A percentile compares a stretch with the other conserved stretches of the same genome.
Conservation (phyloP, 83 land plant genomes). For the Picea mariana region DNA sequence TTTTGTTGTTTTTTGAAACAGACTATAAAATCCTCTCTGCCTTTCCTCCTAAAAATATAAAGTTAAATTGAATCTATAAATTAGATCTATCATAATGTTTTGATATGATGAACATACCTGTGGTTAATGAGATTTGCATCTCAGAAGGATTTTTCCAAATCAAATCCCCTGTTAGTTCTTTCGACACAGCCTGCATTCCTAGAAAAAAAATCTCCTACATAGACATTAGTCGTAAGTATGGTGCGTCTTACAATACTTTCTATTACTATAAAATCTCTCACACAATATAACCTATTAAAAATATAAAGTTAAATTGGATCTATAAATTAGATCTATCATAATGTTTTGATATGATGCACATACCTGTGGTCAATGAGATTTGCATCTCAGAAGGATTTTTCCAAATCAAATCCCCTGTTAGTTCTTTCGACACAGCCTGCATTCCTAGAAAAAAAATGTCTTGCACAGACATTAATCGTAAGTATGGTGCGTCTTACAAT, state of each 20-base stretch:
- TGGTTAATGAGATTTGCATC: constrained; percentile 14
- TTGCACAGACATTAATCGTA: neutral
- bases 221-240: neutral
- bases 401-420: neutral
- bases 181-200: neutral
- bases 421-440: neutral
- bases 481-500: too few species aligned
- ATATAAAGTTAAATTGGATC: neutral
- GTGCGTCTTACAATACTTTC: too few species aligned
- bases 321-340: neutral
- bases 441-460: neutral
- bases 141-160: neutral
- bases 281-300: neutral
- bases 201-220: neutral
- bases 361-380: constrained; percentile 9
- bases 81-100: neutral
- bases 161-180: neutral
- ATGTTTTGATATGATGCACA: neutral
- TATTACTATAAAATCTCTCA: neutral
- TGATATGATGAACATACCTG: neutral
- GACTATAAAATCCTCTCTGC: neutral
- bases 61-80: neutral
- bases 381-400: constrained; percentile 16
- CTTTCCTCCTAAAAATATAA: neutral
- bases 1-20: neutral